Evolutionary conservation across 1,139 yeast species (phyloP), one percentile per base, ranked within the genome.

Genomic region (Debaryomyces robertsiae): DNA sequence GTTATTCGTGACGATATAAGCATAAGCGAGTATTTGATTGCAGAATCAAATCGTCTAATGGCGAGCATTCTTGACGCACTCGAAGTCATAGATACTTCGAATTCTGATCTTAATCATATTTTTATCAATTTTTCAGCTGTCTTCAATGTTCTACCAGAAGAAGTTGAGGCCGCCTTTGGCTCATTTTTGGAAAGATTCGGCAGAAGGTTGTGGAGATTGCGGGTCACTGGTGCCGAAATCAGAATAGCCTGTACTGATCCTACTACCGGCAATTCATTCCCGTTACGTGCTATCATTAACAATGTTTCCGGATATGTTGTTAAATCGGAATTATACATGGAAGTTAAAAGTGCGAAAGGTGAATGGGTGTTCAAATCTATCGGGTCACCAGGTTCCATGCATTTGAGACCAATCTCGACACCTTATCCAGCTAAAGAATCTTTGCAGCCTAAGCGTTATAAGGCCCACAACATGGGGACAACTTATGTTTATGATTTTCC

Each of bases 401-500:
- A 93, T 62, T 77, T 93, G 72, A 84, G 98, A 69, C 85, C 96
- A 40, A 90, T 93, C 57, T 86, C 93, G 36, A 87, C 97, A 40
- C 96, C 98, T 41, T 94, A 93, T 62, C 95, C 98, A 44, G 96
- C 95, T 30, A 93, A 93, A 75, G 98, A 93, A 70, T 91, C 95
- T 70, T 78, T 93, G 58, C 98, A 93, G 74, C 97, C 98, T 56
- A 93, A 93, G 70, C 90, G 98, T 72, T 94, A 94, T 75, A 88
- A 86, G 73, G 98, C 98, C 36, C 98, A 93, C 69, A 79, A 89
- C 59, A 87, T 93, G 93, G 98, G 98, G 49, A 93, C 98, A 13
- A 91, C 98, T 17, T 93, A 89, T 61, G 96, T 89, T 38, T 94
- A 94, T 61, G 98, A 93, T 67, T 94, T 93, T 93, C 98, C 98